Evolutionary conservation across 164 flowering plant species (phyloP).

Genomic region (Brasenia schreberi): DNA sequence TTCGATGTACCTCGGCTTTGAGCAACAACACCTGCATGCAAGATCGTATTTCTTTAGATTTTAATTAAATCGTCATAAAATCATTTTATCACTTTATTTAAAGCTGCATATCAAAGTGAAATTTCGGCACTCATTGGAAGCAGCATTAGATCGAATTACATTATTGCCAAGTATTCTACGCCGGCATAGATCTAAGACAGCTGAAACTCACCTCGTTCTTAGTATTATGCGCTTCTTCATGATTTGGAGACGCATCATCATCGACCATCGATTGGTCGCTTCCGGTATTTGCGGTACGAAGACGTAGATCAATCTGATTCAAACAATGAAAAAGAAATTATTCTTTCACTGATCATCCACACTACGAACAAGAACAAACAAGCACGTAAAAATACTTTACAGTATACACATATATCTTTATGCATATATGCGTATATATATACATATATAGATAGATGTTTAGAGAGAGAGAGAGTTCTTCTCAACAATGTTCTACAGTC

Average conservation of each 20-base stretch:
- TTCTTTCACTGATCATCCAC: too few species aligned
- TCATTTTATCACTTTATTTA: too few species aligned
- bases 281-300: slow-evolving; percentile 54
- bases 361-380: too few species aligned
- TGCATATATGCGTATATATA: too few species aligned
- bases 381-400: too few species aligned
- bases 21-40: slow-evolving; percentile 39
- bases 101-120: background rate
- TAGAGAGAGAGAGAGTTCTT: too few species aligned
- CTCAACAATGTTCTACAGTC: too few species aligned
- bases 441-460: too few species aligned
- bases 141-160: too few species aligned
- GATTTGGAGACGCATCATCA: slow-evolving; percentile 40
- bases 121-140: background rate
- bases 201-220: slow-evolving; percentile 42
- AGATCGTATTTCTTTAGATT: too few species aligned
- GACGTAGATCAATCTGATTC: slow-evolving; percentile 63
- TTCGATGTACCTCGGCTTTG: slow-evolving; percentile 43
- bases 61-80: too few species aligned
- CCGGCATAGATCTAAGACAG: background rate
- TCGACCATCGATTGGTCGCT: slow-evolving; percentile 71
- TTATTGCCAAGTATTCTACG: background rate
- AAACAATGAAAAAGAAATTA: background rate
- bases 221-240: slow-evolving; percentile 30
- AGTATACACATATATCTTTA: too few species aligned